Evolutionary conservation across 306 rosid genomes (phyloP), one percentile per base, ranked within the genome.

Genomic region (Prunus mira): DNA sequence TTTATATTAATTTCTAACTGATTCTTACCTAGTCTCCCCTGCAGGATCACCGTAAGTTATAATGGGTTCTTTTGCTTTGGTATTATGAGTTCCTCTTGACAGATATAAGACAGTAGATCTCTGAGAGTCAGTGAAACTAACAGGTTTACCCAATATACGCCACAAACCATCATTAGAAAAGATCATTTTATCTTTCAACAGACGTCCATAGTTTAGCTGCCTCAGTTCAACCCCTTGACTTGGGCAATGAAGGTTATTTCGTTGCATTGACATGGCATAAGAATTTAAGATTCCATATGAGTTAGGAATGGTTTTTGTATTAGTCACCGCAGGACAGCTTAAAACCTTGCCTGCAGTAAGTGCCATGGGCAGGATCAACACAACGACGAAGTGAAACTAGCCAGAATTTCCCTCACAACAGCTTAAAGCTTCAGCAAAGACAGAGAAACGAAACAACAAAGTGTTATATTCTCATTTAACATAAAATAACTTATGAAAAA

Each of bases 261-360:
- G 82, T 87, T 86, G 86, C 17, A 74, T 73, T 72, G 94, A 81
- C 71, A 66, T 71, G 78, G 83, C 30, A 82, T 84, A 81, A 69
- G 76, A 79, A 73, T 79, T 84, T 57, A 78, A 58, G 66, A 68
- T 68, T 79, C 84, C 84, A 30, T 62, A 83, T 69, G 88, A 87
- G 65, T 78, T 86, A 77, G 85, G 80, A 72, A 84, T 65, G 72
- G 68, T 32, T 68, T 83, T 84, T 83, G 82, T 82, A 65, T 81
- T 77, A 80, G 90, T 80, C 56, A 82, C 84, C 46, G 84, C 78
- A 78, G 91, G 88, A 81, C 82, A 82, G 77, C 90, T 86, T 61
- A 88, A 79, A 76, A 90, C 84, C 86, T 82, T 91, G 90, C 87
- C 84, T 76, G 89, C 82, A 72, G 89, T 51, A 70, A 91, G 76